Conservation (phyloP, 2,329 filamentous ascomycete genomes). For the Verticillium nonalfalfae region DNA sequence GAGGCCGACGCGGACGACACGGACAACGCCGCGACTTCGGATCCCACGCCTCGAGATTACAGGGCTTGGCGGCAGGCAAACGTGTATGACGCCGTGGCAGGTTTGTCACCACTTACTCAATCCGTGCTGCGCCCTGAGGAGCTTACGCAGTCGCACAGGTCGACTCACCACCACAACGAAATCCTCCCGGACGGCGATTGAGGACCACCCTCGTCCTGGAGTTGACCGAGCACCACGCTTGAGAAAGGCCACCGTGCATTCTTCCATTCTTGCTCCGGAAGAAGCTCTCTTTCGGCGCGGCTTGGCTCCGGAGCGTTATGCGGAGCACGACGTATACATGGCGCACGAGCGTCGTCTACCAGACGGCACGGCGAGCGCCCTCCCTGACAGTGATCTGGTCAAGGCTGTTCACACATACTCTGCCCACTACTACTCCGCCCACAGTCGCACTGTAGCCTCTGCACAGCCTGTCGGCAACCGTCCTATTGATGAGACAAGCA, state of each 20-base stretch:
- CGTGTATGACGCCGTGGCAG: constrained; percentile 69
- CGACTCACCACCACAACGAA: constrained; percentile 6
- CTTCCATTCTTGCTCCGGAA: constrained; percentile 52
- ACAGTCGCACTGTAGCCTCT: constrained; percentile 15
- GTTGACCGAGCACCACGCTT: neutral
- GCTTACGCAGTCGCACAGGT: constrained; percentile 2
- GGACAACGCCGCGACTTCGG: neutral
- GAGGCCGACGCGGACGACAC: neutral
- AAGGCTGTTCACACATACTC: constrained; percentile 63
- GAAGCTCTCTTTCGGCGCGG: constrained; percentile 63
- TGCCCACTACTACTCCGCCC: constrained; percentile 56
- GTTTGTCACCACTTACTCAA: constrained; percentile 27
- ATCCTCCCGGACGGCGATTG: neutral
- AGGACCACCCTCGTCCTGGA: neutral
- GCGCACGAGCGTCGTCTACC: constrained; percentile 52
- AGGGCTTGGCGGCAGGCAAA: constrained; percentile 36
- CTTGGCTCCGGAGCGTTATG: constrained; percentile 59
- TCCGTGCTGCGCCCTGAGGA: neutral
- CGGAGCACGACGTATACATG: constrained; percentile 67
- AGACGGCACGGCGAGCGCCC: constrained; percentile 33
- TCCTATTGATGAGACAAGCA: constrained; percentile 46
- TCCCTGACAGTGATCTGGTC: constrained; percentile 65
- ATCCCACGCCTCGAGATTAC: constrained; percentile 12
- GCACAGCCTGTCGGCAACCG: constrained; percentile 13
- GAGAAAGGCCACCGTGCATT: constrained; percentile 19